phyloP scores from a whole-genome alignment of 2,329 filamentous ascomycete species.

The Cytospora chrysosperma region DNA sequence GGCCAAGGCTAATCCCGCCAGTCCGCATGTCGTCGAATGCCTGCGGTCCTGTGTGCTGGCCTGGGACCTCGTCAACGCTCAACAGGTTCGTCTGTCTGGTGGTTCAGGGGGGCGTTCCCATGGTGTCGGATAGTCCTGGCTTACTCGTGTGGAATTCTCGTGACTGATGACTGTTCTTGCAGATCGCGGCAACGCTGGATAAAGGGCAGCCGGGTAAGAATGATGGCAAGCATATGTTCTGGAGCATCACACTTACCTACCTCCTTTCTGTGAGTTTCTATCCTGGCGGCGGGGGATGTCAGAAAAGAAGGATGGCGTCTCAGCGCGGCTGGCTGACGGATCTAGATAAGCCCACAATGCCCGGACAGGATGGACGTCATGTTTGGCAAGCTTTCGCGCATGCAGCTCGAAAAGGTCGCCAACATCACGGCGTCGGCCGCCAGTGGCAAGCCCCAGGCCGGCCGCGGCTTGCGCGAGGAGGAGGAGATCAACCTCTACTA shows the following conservation, averaged over 20 bases:
- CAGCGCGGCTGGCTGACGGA: constrained; percentile 25
- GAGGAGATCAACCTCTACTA: constrained; percentile 53
- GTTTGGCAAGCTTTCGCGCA: constrained; percentile 50
- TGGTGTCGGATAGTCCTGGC: too few relatives aligned
- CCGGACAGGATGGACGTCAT: constrained; percentile 50
- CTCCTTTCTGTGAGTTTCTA: constrained; percentile 48
- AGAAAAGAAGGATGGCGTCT: background rate
- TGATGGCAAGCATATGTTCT: constrained; percentile 51
- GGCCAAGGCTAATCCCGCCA: constrained; percentile 53
- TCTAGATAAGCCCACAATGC: constrained; percentile 46
- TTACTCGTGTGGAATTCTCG: too few relatives aligned
- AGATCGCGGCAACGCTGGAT: constrained; percentile 57
- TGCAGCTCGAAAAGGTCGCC: constrained; percentile 52
- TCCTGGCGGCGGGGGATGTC: too few relatives aligned
- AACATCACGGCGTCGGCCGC: constrained; percentile 44
- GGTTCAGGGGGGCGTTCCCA: background rate
- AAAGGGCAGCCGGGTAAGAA: constrained; percentile 47
- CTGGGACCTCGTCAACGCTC: constrained; percentile 56
- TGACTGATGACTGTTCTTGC: constrained; percentile 1
- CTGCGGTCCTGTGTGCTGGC: constrained; percentile 53
- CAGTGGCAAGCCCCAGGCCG: constrained; percentile 23
- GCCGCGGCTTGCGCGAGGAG: constrained; percentile 43
- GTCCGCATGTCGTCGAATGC: constrained; percentile 41
- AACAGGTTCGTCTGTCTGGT: constrained; percentile 46
- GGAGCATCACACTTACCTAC: constrained; percentile 54